Evolutionary conservation across 495 filamentous ascomycete genomes (phyloP), one percentile per base, ranked within the genome.

Genomic region (Recurvomyces mirabilis): DNA sequence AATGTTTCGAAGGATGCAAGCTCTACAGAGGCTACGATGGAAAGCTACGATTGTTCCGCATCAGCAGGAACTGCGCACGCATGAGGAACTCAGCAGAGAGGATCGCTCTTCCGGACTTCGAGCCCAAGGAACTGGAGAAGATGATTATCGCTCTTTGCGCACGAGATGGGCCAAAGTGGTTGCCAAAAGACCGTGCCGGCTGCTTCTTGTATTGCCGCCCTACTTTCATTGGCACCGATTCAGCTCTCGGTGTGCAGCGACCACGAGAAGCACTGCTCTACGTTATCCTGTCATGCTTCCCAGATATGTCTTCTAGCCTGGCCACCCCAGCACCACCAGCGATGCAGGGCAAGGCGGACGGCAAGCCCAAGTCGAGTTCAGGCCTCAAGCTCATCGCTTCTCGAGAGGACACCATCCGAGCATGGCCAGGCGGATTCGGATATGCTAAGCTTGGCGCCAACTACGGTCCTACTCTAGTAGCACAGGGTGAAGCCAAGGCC

Each of bases 1-100:
- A 89, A 56, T 94, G 87, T 65, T 93, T 93, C 65, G 87, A 94
- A 62, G 87, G 87, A 23, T 71, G 91, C 65, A 94, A 93, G 62
- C 76, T 74, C 28, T 93, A 88, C 68, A 83, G 87, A 43, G 86
- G 85, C 20, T 74, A 73, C 53, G 85, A 93, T 62, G 82, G 82
- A 35, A 76, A 77, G 47, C 68, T 95, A 43, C 83, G 88, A 28
- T 67, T 94, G 34, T 95, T 95, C 71, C 81, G 88, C 18, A 84
- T 86, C 0, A 68, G 84, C 52, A 66, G 72, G 49, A 95, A 95
- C 64, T 74, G 76, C 50, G 66, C 68, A 43, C 81, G 88, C 52
- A 80, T 94, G 70, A 60, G 66, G 28, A 74, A 68, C 47, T 86
- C 80, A 14, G 73, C 83, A 3, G 69, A 74, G 17, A 74, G 88